Percentiles rank a stretch among this genome's conserved stretches.
phyloP scores from a whole-genome alignment of 2,329 filamentous ascomycete species.

The Thielaviopsis musarum region DNA sequence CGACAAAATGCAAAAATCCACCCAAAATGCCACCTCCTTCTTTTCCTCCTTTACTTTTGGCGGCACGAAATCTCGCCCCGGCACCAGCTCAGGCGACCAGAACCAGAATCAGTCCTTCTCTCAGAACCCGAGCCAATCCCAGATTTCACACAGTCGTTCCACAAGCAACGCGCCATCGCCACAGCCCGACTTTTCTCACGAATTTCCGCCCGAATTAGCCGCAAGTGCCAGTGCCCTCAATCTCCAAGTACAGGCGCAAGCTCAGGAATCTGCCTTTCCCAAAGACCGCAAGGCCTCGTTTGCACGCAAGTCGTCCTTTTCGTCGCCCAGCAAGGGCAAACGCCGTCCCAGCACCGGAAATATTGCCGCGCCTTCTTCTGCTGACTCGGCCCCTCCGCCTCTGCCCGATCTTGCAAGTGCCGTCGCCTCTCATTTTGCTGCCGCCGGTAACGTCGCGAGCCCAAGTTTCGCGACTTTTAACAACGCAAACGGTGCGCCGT shows the following conservation, averaged over 20 bases:
- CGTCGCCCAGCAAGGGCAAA: conserved; percentile 19
- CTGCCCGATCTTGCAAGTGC: conserved; percentile 36
- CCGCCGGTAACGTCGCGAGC: conserved; percentile 13
- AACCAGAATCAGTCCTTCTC: conserved; percentile 2
- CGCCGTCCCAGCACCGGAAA: conserved; percentile 26
- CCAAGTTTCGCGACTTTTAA: not conserved
- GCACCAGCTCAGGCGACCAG: conserved; percentile 21
- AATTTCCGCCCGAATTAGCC: conserved; percentile 10
- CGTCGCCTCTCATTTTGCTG: conserved; percentile 24
- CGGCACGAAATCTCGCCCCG: conserved; percentile 19
- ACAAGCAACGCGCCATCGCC: conserved; percentile 10
- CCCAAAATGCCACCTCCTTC: conserved; percentile 21
- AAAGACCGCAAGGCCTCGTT: conserved; percentile 33
- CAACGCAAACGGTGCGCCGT: not conserved
- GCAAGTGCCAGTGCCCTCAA: conserved; percentile 9
- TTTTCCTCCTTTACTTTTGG: conserved; percentile 20
- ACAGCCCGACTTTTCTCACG: conserved; percentile 10
- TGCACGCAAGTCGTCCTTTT: conserved; percentile 34
- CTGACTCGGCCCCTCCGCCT: conserved; percentile 30
- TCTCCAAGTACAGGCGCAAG: not conserved
- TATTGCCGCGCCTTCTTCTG: conserved; percentile 24
- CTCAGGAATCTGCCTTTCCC: conserved; percentile 12
- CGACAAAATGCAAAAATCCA: conserved; percentile 10
- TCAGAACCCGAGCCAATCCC: conserved; percentile 13
- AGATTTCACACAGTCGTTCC: conserved; percentile 11